Evolutionary conservation across 805 yeast genomes (phyloP).

Genomic region (Myxozyma udenii): DNA sequence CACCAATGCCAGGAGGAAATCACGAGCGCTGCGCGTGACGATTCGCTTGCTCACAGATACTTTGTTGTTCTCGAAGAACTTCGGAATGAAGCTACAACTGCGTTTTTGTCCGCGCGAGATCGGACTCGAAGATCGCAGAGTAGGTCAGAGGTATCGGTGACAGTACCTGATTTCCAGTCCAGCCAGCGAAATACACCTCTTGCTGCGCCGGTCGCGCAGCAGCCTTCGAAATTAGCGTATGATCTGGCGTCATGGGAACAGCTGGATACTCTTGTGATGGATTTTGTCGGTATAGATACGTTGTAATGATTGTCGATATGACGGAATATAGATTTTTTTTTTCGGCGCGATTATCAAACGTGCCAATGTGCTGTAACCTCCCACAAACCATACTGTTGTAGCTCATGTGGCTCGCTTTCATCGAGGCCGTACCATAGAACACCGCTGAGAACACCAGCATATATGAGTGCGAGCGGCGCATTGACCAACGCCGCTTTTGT

Average conservation of each 20-base stretch:
- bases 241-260: slow-evolving; percentile 24
- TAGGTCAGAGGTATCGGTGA: background rate
- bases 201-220: background rate
- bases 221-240: slow-evolving; percentile 1
- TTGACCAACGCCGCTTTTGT: no score
- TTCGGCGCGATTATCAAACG: no score
- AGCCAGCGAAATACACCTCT: background rate
- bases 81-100: slow-evolving; percentile 14
- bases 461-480: no score
- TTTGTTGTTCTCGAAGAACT: slow-evolving; percentile 19
- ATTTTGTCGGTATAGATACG: slow-evolving; percentile 14
- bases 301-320: no score
- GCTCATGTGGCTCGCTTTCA: no score
- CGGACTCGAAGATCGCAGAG: background rate
- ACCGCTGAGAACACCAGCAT: no score
- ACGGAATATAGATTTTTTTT: no score
- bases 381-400: no score
- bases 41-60: slow-evolving; percentile 27
- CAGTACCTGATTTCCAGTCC: no score
- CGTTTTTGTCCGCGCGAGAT: no score
- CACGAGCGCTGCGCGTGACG: slow-evolving; percentile 18
- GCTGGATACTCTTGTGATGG: slow-evolving; percentile 22
- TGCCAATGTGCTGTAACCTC: no score
- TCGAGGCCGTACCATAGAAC: no score
- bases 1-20: slow-evolving; percentile 19